phyloP scores from a whole-genome alignment of 2,329 filamentous ascomycete genomes.

The Cercospora beticola region DNA sequence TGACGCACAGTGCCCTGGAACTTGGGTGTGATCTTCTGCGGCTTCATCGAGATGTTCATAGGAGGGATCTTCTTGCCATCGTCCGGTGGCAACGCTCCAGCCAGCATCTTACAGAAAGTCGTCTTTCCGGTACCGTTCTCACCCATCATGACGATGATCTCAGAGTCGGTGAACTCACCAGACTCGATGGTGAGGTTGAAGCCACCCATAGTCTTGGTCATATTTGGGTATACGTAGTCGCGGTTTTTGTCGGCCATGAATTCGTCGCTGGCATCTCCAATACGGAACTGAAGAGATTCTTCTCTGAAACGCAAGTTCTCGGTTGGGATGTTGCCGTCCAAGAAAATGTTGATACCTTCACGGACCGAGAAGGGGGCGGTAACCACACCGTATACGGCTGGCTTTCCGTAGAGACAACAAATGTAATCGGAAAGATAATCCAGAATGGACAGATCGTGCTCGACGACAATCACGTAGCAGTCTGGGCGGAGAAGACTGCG shows the following conservation, averaged over 20 bases:
- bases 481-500: slow-evolving; percentile 83
- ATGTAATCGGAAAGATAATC: slow-evolving; percentile 99
- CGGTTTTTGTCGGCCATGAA: slow-evolving; percentile 80
- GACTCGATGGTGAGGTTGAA: slow-evolving; percentile 81
- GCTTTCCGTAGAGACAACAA: slow-evolving; percentile 93
- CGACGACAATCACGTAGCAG: slow-evolving; percentile 97
- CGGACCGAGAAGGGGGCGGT: slow-evolving; percentile 93
- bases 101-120: slow-evolving; percentile 95
- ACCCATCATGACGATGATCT: slow-evolving; percentile 99
- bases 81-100: slow-evolving; percentile 90
- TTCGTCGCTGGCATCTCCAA: slow-evolving; percentile 85
- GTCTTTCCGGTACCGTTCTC: slow-evolving; percentile 99
- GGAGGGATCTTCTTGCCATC: slow-evolving; percentile 73
- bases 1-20: slow-evolving; percentile 96
- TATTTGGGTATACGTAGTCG: slow-evolving; percentile 81
- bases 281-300: slow-evolving; percentile 92
- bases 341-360: slow-evolving; percentile 99
- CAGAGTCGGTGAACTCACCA: slow-evolving; percentile 92
- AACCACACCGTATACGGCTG: slow-evolving; percentile 95
- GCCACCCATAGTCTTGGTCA: slow-evolving; percentile 88
- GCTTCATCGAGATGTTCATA: slow-evolving; percentile 99
- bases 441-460: slow-evolving; percentile 97
- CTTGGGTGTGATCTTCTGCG: slow-evolving; percentile 98
- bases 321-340: slow-evolving; percentile 95
- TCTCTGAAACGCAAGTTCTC: slow-evolving; percentile 98